A percentile compares a stretch with the other conserved stretches of the same genome.
phyloP scores from a whole-genome alignment of 345 rosid species.

The Gossypium australe region DNA sequence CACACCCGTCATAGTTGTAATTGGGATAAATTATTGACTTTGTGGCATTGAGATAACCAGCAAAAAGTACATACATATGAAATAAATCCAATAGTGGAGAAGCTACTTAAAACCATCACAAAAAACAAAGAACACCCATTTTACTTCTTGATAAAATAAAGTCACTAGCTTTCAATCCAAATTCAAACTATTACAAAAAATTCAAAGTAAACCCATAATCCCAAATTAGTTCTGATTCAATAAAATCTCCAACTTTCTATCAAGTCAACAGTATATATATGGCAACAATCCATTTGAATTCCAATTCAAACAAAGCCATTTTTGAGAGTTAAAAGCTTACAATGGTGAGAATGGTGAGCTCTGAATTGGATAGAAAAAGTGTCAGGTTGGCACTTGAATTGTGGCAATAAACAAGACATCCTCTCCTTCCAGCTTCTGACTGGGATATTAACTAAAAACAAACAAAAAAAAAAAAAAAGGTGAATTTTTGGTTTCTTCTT shows the following conservation, averaged over 20 bases:
- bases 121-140: neutral
- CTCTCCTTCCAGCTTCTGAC: slow-evolving; percentile 16
- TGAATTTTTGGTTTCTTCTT: neutral
- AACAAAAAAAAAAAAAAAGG: neutral
- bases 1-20: neutral
- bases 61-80: neutral
- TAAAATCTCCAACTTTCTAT: neutral
- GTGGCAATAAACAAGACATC: slow-evolving; percentile 85
- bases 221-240: neutral
- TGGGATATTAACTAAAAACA: neutral
- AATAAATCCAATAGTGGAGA: neutral
- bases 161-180: neutral
- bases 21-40: neutral
- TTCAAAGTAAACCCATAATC: neutral
- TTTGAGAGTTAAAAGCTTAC: neutral
- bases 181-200: neutral
- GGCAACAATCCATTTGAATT: slow-evolving; percentile 10
- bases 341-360: slow-evolving; percentile 30
- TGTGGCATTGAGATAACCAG: neutral
- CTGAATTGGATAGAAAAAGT: slow-evolving; percentile 61
- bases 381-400: slow-evolving; percentile 89
- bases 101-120: neutral
- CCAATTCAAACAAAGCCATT: slow-evolving; percentile 11
- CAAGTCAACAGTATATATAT: neutral
- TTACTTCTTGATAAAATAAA: neutral